Evolutionary conservation across 805 yeast species (phyloP).

Genomic region (Saturnispora saitoi): DNA sequence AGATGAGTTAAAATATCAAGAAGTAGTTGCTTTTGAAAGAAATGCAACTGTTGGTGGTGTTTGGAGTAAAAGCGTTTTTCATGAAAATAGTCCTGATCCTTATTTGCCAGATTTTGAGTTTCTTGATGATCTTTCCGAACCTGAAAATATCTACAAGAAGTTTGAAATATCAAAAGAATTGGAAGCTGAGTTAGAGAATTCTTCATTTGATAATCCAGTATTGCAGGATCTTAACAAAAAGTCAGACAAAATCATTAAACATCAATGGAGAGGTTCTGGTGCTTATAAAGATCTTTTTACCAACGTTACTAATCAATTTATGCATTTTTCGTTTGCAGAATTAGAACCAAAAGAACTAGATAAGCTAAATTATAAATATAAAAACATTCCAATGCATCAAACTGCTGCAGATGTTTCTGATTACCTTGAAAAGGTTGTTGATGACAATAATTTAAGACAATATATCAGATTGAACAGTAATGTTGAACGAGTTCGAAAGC

Average conservation of each 20-base stretch:
- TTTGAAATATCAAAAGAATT: constrained; percentile 8
- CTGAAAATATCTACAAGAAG: constrained; percentile 9
- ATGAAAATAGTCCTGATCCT: constrained; percentile 17
- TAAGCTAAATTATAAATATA: constrained; percentile 8
- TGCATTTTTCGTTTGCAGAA: constrained; percentile 31
- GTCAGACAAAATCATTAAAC: neutral
- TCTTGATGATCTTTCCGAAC: constrained; percentile 4
- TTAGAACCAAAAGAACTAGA: constrained; percentile 7
- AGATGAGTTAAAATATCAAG: constrained; percentile 23
- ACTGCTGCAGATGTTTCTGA: constrained; percentile 25
- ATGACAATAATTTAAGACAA: constrained; percentile 23
- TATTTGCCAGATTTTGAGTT: constrained; percentile 15
- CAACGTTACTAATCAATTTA: constrained; percentile 34
- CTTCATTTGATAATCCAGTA: constrained; percentile 29
- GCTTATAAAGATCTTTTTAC: constrained; percentile 33
- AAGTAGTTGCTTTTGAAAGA: constrained; percentile 34
- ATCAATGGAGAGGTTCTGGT: constrained; percentile 34
- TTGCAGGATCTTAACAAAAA: neutral
- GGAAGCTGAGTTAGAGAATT: constrained; percentile 21
- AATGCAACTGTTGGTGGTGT: constrained; percentile 33
- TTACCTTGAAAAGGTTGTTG: constrained; percentile 14
- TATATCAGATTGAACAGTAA: constrained; percentile 33
- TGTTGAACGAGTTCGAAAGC: constrained; percentile 33
- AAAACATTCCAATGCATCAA: constrained; percentile 12
- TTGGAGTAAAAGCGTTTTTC: constrained; percentile 25